Conservation (phyloP, 2,329 filamentous ascomycete species). For the Hypoxylon sp. region DNA sequence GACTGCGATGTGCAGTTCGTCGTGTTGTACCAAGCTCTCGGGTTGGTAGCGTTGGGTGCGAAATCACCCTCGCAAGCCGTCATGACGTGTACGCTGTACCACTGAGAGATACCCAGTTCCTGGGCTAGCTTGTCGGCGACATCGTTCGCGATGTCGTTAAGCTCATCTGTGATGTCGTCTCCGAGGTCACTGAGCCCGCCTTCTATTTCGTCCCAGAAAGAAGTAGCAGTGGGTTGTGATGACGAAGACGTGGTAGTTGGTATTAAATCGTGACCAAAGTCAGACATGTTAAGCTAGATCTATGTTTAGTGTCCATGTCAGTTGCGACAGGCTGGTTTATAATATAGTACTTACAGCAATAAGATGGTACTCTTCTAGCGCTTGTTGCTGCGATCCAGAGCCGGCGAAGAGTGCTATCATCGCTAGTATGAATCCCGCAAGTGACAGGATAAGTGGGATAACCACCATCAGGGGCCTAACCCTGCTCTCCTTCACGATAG, state of each 20-base stretch:
- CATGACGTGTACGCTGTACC: slow-evolving; percentile 62
- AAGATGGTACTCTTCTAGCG: slow-evolving; percentile 51
- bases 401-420: slow-evolving; percentile 52
- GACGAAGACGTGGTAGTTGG: slow-evolving; percentile 40
- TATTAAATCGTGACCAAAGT: slow-evolving; percentile 51
- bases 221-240: slow-evolving; percentile 39
- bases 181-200: slow-evolving; percentile 38
- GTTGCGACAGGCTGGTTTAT: background rate
- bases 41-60: slow-evolving; percentile 53
- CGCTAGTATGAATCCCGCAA: slow-evolving; percentile 49
- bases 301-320: slow-evolving; percentile 6
- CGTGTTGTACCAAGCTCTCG: slow-evolving; percentile 51
- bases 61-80: slow-evolving; percentile 57
- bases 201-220: slow-evolving; percentile 38
- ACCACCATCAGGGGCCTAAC: slow-evolving; percentile 36
- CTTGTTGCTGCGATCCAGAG: slow-evolving; percentile 47
- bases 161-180: slow-evolving; percentile 47
- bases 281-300: slow-evolving; percentile 52
- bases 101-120: slow-evolving; percentile 58
- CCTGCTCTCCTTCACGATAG: slow-evolving; percentile 21
- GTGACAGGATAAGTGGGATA: slow-evolving; percentile 47
- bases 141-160: slow-evolving; percentile 53
- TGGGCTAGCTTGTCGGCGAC: slow-evolving; percentile 52
- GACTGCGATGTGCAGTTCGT: slow-evolving; percentile 55
- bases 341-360: slow-evolving; percentile 46